Evolutionary conservation across 306 rosid genomes (phyloP), one percentile per base, ranked within the genome.

Genomic region (Prunus kanzakura): DNA sequence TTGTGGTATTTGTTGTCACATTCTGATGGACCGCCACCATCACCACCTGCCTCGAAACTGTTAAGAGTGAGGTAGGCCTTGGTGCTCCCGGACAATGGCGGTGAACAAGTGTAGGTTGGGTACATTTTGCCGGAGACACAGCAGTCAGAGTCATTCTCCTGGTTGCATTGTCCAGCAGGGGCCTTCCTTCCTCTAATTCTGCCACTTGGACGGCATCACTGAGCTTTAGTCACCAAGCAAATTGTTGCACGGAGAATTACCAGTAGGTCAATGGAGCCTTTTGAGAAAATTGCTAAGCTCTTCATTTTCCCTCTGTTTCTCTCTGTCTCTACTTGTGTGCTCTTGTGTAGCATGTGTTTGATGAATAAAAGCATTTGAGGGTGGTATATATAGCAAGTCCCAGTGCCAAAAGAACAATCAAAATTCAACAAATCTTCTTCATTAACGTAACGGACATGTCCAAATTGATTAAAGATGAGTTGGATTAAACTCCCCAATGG

Each of bases 11-110:
- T 47, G 1, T 11, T 22, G 56, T 87, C 89, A 70, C 89, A 87
- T 57, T 69, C 73, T 0, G 84, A 87, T 38, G 84, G 86, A 18
- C 81, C 82, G 0, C 81, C 82, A 0, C 89, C 86, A 29, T 87
- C 86, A 29, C 85, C 87, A 8, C 78, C 83, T 27, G 72, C 52
- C 11, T 85, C 27, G 0, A 88, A 83, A 51, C 86, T 70, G 18
- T 85, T 87, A 0, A 87, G 64, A 14, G 91, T 89, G 58, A 89
- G 77, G 1, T 19, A 43, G 18, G 91, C 96, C 8, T 76, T 76
- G 8, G 85, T 85, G 62, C 78, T 23, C 10, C 41, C 16, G 0
- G 84, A 75, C 43, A 89, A 69, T 0, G 69, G 63, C 0, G 86
- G 89, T 0, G 87, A 89, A 58, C 93, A 89, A 1, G 68, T 68